Percentiles rank a stretch among this genome's conserved stretches.
Evolutionary conservation across 164 flowering plant species (phyloP).

Genomic region (Paratinospora sagittata): DNA sequence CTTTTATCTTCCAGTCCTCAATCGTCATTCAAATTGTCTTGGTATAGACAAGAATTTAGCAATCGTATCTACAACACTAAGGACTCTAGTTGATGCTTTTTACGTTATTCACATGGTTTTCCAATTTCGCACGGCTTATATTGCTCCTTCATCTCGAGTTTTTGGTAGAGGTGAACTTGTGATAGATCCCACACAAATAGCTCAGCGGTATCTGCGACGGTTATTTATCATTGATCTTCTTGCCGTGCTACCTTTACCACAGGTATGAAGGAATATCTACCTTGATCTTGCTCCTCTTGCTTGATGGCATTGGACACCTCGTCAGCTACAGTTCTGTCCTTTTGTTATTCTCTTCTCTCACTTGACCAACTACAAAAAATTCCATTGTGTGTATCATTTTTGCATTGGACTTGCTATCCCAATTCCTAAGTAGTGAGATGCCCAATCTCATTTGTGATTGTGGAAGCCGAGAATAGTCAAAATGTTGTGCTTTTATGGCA

Average conservation of each 20-base stretch:
- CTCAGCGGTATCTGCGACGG: constrained; percentile 65
- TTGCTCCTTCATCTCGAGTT: constrained; percentile 97
- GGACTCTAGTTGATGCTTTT: constrained; percentile 8
- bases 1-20: constrained; percentile 72
- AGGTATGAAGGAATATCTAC: constrained; percentile 38
- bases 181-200: constrained; percentile 80
- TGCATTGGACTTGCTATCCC: no score
- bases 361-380: no score
- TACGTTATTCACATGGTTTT: constrained; percentile 64
- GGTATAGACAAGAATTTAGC: constrained; percentile 10
- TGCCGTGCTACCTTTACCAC: constrained; percentile 87
- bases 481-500: no score
- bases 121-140: constrained; percentile 90
- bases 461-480: no score
- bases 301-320: not conserved
- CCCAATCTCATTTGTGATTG: no score
- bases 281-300: not conserved
- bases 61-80: constrained; percentile 7
- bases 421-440: no score
- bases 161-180: constrained; percentile 99
- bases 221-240: constrained; percentile 80
- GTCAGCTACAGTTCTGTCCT: constrained; percentile 3
- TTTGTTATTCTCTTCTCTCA: not conserved
- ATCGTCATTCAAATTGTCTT: constrained; percentile 3
- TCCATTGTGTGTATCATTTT: no score